Evolutionary conservation across 139 green algal genomes (phyloP), one percentile per base, ranked within the genome.

Genomic region (Chlorella sorokiniana): DNA sequence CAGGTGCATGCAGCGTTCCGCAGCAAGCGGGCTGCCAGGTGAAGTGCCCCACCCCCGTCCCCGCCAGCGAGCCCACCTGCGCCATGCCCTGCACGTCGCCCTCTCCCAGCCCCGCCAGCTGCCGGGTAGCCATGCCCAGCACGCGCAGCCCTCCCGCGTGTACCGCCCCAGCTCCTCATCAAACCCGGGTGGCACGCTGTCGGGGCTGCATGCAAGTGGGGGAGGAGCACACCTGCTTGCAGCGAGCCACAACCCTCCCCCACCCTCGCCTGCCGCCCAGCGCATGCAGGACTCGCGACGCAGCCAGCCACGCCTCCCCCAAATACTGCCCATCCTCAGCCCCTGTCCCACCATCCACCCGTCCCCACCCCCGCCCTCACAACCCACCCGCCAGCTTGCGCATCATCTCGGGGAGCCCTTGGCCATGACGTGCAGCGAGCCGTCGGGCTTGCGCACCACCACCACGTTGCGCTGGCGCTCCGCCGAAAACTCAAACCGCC

Each of bases 101-200:
- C 52, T 80, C 86, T 42, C 86, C 33, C 45, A 87, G 76, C 14
- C 62, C 75, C 6, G 81, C 59, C 69, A 99, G 86, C 37, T 71
- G 25, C 29, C 89, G 91, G 45, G 88, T 89, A 1, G 94, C 96
- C 59, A 99, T 86, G 22, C 94, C 93, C 44, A 99, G 95, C 33
- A 99, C 94, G 40, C 96, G 91, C 83, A 94, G 83, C 29, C 89
- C 84, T 94, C 84, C 25, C 86, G 81, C 23, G 90, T 94, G 82
- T 89, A 87, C 56, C 81, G 71, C 40, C 73, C 86, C 62, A 94
- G 86, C 74, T 91, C 72, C 4, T 3, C 42, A 45, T 94, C 90
- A 86, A 94, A 94, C 74, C 91, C 88, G 25, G 72, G 31, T 1
- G 90, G 90, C 52, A 94, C 78, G 9, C 82, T 88, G 56, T 0